These are phyloP conservation scores for Rhodocollybia butyracea DNA, from an alignment of 768 basidiomycete species.

Conservation along the genomic window DNA sequence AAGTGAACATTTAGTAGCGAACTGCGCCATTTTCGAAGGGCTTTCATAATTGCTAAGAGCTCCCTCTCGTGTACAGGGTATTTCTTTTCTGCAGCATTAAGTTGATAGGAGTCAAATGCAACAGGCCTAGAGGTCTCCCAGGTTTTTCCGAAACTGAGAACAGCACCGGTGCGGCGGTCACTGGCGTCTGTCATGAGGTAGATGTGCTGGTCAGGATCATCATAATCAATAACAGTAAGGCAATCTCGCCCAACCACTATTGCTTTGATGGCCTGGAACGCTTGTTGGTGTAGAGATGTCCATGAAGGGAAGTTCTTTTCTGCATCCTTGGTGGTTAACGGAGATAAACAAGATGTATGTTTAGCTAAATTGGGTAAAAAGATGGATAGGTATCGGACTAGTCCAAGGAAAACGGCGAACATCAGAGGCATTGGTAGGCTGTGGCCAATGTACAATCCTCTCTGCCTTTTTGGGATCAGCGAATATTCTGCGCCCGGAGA, in stretches of 20 bases:
- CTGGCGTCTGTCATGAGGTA: conserved; percentile 27
- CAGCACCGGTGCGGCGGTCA: conserved; percentile 20
- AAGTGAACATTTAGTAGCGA: conserved; percentile 11
- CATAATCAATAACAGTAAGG: conserved; percentile 26
- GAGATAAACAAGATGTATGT: conserved; percentile 13
- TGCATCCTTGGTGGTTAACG: conserved; percentile 15
- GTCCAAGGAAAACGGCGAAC: too few species aligned
- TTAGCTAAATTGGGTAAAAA: conserved; percentile 22
- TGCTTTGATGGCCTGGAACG: conserved; percentile 23
- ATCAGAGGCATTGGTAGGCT: too few species aligned
- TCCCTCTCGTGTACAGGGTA: conserved; percentile 16
- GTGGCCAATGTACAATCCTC: too few species aligned
- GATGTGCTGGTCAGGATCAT: conserved; percentile 20
- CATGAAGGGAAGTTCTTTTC: conserved; percentile 13
- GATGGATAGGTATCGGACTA: too few species aligned
- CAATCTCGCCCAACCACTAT: conserved; percentile 19
- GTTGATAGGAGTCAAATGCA: conserved; percentile 19
- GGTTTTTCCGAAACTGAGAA: conserved; percentile 18
- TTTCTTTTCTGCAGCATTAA: conserved; percentile 18
- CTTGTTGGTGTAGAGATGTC: conserved; percentile 12
- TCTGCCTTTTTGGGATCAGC: too few species aligned
- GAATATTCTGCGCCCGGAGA: conserved; percentile 22
- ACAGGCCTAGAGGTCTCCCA: conserved; percentile 26
- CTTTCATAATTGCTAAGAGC: conserved; percentile 24
- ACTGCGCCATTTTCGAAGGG: conserved; percentile 14